Evolutionary conservation across 371 early-diverging fungal species (phyloP), one percentile per base, ranked within the genome.

Genomic region (Encephalitozoon romaleae): DNA sequence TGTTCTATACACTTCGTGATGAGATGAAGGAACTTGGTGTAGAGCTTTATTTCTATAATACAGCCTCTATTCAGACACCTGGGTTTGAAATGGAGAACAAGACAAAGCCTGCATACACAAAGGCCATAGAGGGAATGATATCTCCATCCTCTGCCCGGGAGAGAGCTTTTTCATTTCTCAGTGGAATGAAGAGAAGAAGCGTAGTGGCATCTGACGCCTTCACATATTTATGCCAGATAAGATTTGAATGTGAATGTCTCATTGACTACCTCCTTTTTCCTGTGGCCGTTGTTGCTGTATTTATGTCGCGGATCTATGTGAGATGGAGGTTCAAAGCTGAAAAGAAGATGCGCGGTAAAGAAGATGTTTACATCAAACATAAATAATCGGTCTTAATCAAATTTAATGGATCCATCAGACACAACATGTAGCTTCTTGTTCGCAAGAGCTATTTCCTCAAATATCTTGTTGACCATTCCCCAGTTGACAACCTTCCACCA

Each of bases 401-500:
- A 74, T 34, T 42, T 52, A 34, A 80, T 76, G 80, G 68, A 73
- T 73, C 52, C 72, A 49, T 38, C 54, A 64, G 52, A 91, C 92
- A 92, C 87, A 87, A 83, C 32, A 43, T 41, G 67, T 25, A 82
- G 34, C 1, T 12, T 43, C 59, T 81, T 74, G 41, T 49, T 47
- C 11, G 52, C 53, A 2, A 77, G 21, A n/a, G 53, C 81, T 55
- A 23, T 34, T 18, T 69, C 18, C 9, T 74, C 70, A 75, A 49
- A 74, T 23, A 76, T 30, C n/a, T 25, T 23, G 28, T 42, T 82
- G 87, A 83, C 86, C 68, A 89, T 89, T 88, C 94, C 90, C 96
- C 96, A 97, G 90, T 97, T 93, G 79, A 96, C 87, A 4, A 96
- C 92, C 68, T 89, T 89, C 94, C 94, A 97, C 79, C 94, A 90